Conservation (phyloP, 129 eudicot species). For the Ambrosia trifida region DNA sequence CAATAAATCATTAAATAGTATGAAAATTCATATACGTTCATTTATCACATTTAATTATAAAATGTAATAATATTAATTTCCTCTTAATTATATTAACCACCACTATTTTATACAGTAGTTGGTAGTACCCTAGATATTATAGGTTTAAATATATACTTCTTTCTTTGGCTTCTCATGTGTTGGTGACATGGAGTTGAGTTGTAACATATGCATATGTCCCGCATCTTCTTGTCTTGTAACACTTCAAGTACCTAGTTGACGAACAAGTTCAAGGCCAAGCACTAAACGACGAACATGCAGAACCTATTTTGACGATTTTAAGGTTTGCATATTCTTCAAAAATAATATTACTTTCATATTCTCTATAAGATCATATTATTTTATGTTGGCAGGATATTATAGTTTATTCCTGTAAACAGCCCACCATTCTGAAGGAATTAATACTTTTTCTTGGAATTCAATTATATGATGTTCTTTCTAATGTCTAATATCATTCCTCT, state of each 20-base stretch:
- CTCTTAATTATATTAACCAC: too few species aligned
- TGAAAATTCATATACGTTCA: too few species aligned
- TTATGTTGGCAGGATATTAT: conserved; percentile 27
- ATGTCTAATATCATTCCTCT: conserved; percentile 1
- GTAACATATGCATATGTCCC: conserved; percentile 23
- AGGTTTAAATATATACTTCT: too few species aligned
- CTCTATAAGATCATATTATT: conserved; percentile 1
- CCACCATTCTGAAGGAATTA: conserved; percentile 19
- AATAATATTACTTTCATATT: not conserved
- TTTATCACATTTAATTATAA: too few species aligned
- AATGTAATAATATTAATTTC: too few species aligned
- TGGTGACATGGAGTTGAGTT: conserved; percentile 34
- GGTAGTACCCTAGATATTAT: too few species aligned
- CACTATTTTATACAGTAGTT: too few species aligned
- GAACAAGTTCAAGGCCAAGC: conserved; percentile 15
- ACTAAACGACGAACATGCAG: conserved; percentile 24
- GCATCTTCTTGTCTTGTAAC: conserved; percentile 15
- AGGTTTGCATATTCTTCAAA: conserved; percentile 29
- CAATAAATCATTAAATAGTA: too few species aligned
- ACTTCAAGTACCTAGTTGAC: conserved; percentile 25
- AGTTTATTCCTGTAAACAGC: conserved; percentile 30
- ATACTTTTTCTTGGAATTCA: conserved; percentile 1
- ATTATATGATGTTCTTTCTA: conserved; percentile 15
- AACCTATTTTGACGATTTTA: conserved; percentile 40
- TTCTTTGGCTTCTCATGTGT: conserved; percentile 21